Percentiles rank a stretch among this genome's conserved stretches.
Conservation (phyloP, 2,329 filamentous ascomycete species). For the Plenodomus lindquistii region DNA sequence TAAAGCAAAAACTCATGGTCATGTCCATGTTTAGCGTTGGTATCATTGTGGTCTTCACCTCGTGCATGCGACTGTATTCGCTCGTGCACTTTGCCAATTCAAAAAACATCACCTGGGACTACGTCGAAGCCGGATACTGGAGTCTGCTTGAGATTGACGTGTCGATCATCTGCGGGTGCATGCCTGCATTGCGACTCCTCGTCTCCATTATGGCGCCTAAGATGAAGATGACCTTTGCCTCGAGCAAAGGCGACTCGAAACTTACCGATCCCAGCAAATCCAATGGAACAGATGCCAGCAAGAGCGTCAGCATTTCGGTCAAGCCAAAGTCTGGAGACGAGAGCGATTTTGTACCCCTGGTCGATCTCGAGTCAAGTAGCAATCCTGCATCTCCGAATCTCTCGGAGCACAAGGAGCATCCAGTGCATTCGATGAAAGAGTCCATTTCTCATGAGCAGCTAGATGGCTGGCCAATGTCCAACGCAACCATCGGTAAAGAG, state of each 20-base stretch:
- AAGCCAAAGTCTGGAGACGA: slow-evolving; percentile 23
- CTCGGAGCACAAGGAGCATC: background rate
- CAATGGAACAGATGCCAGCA: slow-evolving; percentile 1
- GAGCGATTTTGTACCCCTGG: slow-evolving; percentile 23
- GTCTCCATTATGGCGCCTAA: slow-evolving; percentile 19
- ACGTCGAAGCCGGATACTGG: slow-evolving; percentile 47
- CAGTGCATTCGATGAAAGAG: background rate
- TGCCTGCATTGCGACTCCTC: slow-evolving; percentile 37
- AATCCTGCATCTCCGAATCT: slow-evolving; percentile 1
- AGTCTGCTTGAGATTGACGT: slow-evolving; percentile 43
- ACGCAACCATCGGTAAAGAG: background rate
- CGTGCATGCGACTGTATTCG: slow-evolving; percentile 46
- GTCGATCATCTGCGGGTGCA: slow-evolving; percentile 47
- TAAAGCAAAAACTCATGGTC: slow-evolving; percentile 41
- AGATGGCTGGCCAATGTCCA: background rate
- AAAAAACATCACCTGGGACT: slow-evolving; percentile 46
- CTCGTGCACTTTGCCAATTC: slow-evolving; percentile 49
- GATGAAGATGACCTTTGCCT: slow-evolving; percentile 14
- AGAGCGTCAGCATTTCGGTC: slow-evolving; percentile 10
- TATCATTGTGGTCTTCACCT: slow-evolving; percentile 49
- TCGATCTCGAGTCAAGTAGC: slow-evolving; percentile 20
- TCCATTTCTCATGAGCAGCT: background rate
- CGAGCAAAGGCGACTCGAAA: slow-evolving; percentile 6
- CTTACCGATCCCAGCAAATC: background rate
- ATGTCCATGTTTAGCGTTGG: slow-evolving; percentile 45